Percentiles rank a stretch among this genome's conserved stretches.
phyloP scores from a whole-genome alignment of 1,139 yeast genomes.

The Yamadazyma mexicana region DNA sequence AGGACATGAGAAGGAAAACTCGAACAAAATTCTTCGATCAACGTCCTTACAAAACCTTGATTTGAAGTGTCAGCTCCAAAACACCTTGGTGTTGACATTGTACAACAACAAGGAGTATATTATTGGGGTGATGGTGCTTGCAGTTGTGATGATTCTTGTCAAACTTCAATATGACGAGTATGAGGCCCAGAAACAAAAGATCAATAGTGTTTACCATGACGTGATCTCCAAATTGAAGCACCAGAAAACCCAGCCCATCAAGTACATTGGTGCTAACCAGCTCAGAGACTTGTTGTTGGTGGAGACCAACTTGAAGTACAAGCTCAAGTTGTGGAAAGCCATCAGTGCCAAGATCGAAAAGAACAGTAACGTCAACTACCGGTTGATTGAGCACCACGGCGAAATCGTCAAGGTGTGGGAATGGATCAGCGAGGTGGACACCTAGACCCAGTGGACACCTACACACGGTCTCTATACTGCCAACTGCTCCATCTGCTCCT shows the following conservation, averaged over 20 bases:
- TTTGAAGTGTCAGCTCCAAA: slow-evolving; percentile 59
- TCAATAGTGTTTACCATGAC: slow-evolving; percentile 39
- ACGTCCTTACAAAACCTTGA: slow-evolving; percentile 68
- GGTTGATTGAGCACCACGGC: slow-evolving; percentile 74
- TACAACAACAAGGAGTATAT: slow-evolving; percentile 41
- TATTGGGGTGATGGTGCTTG: slow-evolving; percentile 22
- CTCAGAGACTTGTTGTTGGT: slow-evolving; percentile 69
- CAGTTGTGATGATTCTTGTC: slow-evolving; percentile 21
- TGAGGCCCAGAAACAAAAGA: slow-evolving; percentile 28
- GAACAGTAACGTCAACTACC: slow-evolving; percentile 61
- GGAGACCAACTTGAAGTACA: slow-evolving; percentile 44
- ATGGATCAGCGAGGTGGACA: slow-evolving; percentile 59
- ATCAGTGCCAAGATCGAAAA: slow-evolving; percentile 62
- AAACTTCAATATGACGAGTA: slow-evolving; percentile 36
- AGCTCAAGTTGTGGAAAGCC: slow-evolving; percentile 59
- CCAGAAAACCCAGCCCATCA: slow-evolving; percentile 31
- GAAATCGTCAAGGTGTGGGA: slow-evolving; percentile 90
- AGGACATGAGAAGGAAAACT: slow-evolving; percentile 25
- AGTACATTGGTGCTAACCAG: slow-evolving; percentile 71
- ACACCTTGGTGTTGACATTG: slow-evolving; percentile 52
- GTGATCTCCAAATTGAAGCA: slow-evolving; percentile 48
- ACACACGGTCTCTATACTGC: slow-evolving; percentile 4
- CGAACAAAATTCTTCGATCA: slow-evolving; percentile 64
- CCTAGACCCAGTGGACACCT: background rate
- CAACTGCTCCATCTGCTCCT: slow-evolving; percentile 15